These are phyloP conservation scores for Penicillium expansum DNA, from an alignment of 2,329 filamentous ascomycete species.

Conservation along the genomic window DNA sequence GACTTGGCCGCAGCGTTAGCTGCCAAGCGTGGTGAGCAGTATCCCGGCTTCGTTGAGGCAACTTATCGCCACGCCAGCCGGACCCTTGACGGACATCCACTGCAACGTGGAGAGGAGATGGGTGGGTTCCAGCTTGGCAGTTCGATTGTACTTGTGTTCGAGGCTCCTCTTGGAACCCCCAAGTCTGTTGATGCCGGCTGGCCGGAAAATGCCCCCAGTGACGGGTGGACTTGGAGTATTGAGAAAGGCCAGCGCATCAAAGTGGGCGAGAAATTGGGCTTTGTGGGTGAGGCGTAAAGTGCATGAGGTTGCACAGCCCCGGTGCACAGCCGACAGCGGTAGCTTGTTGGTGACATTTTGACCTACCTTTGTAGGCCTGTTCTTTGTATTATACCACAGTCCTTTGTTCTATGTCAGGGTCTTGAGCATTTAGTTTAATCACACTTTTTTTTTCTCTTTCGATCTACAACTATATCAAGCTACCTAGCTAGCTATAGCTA, in stretches of 20 bases:
- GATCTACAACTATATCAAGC: no score
- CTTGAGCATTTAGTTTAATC: not conserved
- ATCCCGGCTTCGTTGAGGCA: constrained; percentile 89
- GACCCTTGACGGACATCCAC: constrained; percentile 76
- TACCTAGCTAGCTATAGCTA: no score
- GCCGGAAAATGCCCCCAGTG: constrained; percentile 55
- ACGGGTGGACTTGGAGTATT: constrained; percentile 81
- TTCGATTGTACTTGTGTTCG: constrained; percentile 93
- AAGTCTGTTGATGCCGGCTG: constrained; percentile 61
- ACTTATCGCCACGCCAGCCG: constrained; percentile 76
- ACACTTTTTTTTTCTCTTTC: not conserved
- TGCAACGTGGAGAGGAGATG: constrained; percentile 92
- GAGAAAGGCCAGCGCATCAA: constrained; percentile 84
- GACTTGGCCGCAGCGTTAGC: constrained; percentile 82
- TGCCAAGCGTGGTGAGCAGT: constrained; percentile 70
- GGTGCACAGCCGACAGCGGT: not conserved
- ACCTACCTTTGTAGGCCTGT: not conserved
- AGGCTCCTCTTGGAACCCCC: constrained; percentile 69
- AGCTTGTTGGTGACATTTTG: not conserved
- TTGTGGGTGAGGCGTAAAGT: constrained; percentile 49
- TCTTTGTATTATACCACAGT: constrained; percentile 9
- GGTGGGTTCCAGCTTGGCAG: constrained; percentile 95
- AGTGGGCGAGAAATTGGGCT: constrained; percentile 82
- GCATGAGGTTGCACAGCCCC: constrained; percentile 5
- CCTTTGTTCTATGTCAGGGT: not conserved